Conservation (phyloP, 2,329 filamentous ascomycete species). For the Exophiala sideris region DNA sequence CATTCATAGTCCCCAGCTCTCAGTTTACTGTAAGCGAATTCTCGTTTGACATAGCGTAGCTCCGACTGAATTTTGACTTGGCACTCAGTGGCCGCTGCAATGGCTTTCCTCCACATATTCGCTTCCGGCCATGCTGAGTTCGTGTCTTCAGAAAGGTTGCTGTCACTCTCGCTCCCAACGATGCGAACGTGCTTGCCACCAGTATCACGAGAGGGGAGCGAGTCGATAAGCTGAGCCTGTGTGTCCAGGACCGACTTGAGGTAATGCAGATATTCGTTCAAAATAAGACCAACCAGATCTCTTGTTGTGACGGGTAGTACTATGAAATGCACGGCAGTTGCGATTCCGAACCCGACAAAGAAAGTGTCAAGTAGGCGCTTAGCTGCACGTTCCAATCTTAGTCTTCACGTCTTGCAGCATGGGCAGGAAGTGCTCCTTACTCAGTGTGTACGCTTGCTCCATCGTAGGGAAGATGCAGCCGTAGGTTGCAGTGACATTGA, state of each 20-base stretch:
- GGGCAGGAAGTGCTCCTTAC: slow-evolving; percentile 12
- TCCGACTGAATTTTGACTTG: slow-evolving; percentile 66
- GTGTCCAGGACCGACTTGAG: slow-evolving; percentile 57
- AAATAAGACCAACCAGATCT: slow-evolving; percentile 62
- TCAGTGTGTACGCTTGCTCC: slow-evolving; percentile 26
- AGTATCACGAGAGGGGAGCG: slow-evolving; percentile 37
- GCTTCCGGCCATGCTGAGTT: slow-evolving; percentile 26
- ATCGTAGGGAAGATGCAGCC: slow-evolving; percentile 59
- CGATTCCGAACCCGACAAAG: slow-evolving; percentile 62
- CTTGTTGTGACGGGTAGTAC: slow-evolving; percentile 65
- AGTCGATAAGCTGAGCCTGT: slow-evolving; percentile 62
- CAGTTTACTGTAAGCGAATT: slow-evolving; percentile 67
- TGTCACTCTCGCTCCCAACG: slow-evolving; percentile 11
- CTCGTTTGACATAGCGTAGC: slow-evolving; percentile 68
- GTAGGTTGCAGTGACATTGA: slow-evolving; percentile 62
- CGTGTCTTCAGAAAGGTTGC: background rate
- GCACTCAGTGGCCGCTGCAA: slow-evolving; percentile 53
- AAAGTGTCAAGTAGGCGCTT: slow-evolving; percentile 57
- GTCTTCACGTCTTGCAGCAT: slow-evolving; percentile 41
- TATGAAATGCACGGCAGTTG: slow-evolving; percentile 61
- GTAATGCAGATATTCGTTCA: slow-evolving; percentile 53
- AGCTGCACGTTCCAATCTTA: slow-evolving; percentile 31
- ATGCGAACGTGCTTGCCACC: slow-evolving; percentile 31
- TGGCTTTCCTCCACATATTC: slow-evolving; percentile 38
- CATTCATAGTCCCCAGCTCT: slow-evolving; percentile 62